Conservation (phyloP, 2,329 filamentous ascomycete species). For the Clonostachys byssicola region DNA sequence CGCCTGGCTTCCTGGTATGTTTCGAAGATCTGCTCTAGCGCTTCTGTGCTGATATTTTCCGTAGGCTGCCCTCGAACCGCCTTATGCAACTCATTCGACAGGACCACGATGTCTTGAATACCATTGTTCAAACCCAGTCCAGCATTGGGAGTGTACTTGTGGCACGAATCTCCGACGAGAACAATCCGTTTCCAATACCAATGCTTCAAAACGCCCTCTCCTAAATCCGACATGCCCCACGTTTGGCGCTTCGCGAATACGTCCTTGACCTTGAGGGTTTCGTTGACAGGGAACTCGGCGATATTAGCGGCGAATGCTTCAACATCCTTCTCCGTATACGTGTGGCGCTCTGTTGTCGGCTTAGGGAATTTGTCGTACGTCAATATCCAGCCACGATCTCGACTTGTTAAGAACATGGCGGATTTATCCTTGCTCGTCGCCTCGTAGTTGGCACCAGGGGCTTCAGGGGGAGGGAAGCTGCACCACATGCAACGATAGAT, state of each 20-base stretch:
- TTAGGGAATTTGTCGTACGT: slow-evolving; percentile 20
- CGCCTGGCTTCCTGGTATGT: background rate
- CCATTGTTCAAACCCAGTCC: slow-evolving; percentile 21
- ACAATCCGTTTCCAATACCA: slow-evolving; percentile 24
- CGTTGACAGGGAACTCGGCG: slow-evolving; percentile 15
- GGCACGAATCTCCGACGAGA: slow-evolving; percentile 20
- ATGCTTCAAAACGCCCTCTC: slow-evolving; percentile 30
- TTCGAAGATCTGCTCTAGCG: background rate
- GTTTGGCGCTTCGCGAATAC: slow-evolving; percentile 12
- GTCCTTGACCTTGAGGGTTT: slow-evolving; percentile 18
- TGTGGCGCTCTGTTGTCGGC: slow-evolving; percentile 13
- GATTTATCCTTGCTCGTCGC: slow-evolving; percentile 18
- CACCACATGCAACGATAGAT: background rate
- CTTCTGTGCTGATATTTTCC: background rate
- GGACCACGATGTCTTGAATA: slow-evolving; percentile 15
- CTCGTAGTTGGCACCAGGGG: slow-evolving; percentile 9
- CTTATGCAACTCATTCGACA: slow-evolving; percentile 8
- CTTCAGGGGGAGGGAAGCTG: background rate
- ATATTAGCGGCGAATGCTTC: slow-evolving; percentile 14
- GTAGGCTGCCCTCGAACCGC: background rate
- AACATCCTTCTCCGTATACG: slow-evolving; percentile 17
- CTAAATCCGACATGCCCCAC: slow-evolving; percentile 21
- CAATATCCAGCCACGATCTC: slow-evolving; percentile 13
- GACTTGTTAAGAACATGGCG: slow-evolving; percentile 14
- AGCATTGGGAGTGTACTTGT: slow-evolving; percentile 22